phyloP scores from a whole-genome alignment of 2,329 filamentous ascomycete species.

The Cadophora luteo-olivacea region DNA sequence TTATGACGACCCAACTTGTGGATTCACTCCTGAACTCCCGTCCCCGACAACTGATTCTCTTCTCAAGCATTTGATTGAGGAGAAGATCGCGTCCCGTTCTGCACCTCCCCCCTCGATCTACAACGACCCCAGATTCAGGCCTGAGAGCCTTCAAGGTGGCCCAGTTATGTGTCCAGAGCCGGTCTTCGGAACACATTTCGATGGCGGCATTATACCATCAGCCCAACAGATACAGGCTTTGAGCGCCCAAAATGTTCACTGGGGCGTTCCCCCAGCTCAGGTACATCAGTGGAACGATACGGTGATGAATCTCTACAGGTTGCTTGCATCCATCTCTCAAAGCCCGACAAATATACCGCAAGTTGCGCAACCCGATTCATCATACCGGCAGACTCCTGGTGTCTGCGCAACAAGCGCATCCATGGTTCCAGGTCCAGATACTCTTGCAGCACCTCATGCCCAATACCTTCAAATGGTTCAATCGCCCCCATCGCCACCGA shows the following conservation, averaged over 20 bases:
- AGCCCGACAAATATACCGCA: neutral
- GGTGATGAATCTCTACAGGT: neutral
- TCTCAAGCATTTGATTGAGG: slow-evolving; percentile 1
- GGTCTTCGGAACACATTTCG: neutral
- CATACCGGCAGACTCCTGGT: neutral
- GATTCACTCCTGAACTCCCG: neutral
- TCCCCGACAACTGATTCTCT: neutral
- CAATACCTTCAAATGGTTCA: neutral
- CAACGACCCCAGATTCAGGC: neutral
- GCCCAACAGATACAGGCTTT: neutral
- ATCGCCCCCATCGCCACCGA: neutral
- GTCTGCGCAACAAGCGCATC: neutral
- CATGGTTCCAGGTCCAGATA: neutral
- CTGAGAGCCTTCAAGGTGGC: neutral
- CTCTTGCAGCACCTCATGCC: neutral
- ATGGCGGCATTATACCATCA: neutral
- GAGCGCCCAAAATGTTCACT: neutral
- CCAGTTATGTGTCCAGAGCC: neutral
- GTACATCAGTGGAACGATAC: neutral
- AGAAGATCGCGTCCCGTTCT: neutral
- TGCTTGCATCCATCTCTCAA: neutral
- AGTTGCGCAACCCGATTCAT: neutral
- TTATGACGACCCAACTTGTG: neutral
- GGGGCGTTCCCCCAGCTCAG: too few relatives aligned
- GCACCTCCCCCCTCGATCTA: neutral